A percentile compares a stretch with the other conserved stretches of the same genome.
Conservation (phyloP, 768 basidiomycete species). For the Filobasidium wieringae region DNA sequence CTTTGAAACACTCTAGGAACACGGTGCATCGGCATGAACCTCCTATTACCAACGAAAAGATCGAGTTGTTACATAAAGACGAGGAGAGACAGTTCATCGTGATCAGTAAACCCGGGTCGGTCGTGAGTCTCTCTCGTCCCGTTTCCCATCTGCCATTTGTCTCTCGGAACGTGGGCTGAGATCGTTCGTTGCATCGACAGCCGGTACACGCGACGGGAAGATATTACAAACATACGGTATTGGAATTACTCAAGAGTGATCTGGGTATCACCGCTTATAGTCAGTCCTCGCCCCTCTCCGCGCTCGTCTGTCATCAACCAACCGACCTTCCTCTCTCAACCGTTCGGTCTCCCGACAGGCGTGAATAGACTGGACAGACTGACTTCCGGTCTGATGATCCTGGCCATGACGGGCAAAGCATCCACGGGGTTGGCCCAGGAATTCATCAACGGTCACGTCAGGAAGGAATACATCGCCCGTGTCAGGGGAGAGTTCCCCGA, state of each 20-base stretch:
- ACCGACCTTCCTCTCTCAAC: neutral
- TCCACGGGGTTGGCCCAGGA: slow-evolving; percentile 64
- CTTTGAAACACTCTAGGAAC: slow-evolving; percentile 56
- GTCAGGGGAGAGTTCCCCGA: slow-evolving; percentile 73
- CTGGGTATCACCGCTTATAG: slow-evolving; percentile 77
- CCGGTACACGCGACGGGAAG: slow-evolving; percentile 87
- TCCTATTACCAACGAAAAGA: slow-evolving; percentile 71
- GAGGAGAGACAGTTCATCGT: slow-evolving; percentile 71
- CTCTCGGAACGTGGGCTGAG: neutral
- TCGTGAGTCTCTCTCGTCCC: slow-evolving; percentile 50
- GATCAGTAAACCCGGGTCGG: slow-evolving; percentile 91
- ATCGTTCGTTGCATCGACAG: slow-evolving; percentile 39
- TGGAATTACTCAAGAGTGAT: slow-evolving; percentile 73
- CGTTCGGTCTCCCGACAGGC: slow-evolving; percentile 45
- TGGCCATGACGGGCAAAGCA: slow-evolving; percentile 60
- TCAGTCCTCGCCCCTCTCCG: slow-evolving; percentile 41
- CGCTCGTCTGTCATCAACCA: neutral
- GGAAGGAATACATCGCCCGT: slow-evolving; percentile 82
- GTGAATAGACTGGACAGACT: slow-evolving; percentile 87
- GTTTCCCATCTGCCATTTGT: neutral
- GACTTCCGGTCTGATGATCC: slow-evolving; percentile 89
- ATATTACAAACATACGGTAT: slow-evolving; percentile 75
- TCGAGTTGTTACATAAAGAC: slow-evolving; percentile 68
- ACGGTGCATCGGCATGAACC: slow-evolving; percentile 95
- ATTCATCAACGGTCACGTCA: slow-evolving; percentile 67